Evolutionary conservation across 768 basidiomycete species (phyloP), one percentile per base, ranked within the genome.

Genomic region (Amanita muscaria): DNA sequence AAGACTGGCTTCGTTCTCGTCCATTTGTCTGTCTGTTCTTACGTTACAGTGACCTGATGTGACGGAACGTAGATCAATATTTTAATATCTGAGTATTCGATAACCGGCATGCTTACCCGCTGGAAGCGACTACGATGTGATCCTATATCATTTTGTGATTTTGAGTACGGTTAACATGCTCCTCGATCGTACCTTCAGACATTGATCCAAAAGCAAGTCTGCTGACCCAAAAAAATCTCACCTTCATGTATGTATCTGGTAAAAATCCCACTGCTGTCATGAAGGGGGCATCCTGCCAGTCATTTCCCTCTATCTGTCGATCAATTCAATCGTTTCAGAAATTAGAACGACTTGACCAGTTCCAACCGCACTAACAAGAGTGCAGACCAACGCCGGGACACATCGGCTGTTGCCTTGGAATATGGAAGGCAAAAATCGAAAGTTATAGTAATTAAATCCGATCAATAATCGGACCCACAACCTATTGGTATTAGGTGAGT

Each of bases 391-490:
- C 40, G 40, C 30, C 18, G 40, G 29, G 32, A 8, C 4, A 1
- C 42, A 23, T 35, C 42, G 42, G 42, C 33, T 25, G 42, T 36
- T 44, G 33, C 42, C 33, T 44, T 35, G 32, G 23, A 44, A n/a
- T 24, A 10, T 34, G 19, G 23, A 23, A 14, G 23, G n/a, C 33
- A 34, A 34, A 31, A 44, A 33, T 31, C 41, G 29, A 12, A 29
- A 21, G 16, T 18, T 42, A 14, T 27, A 23, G 40, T 40, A 27
- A 40, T n/a, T 15, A 15, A 21, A 41, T 16, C 40, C 29, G 29
- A 42, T 41, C 24, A 29, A n/a, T 22, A 12, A 29, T n/a, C n/a
- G n/a, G 27, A 29, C 27, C 27, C 27, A 29, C 27, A 29, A 12
- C 27, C 37, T 23, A 38, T 21, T 14, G n/a, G 23, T 15, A 22